These are phyloP conservation scores for Xerocomus spinulosus DNA, from an alignment of 768 basidiomycete species.

Conservation along the genomic window DNA sequence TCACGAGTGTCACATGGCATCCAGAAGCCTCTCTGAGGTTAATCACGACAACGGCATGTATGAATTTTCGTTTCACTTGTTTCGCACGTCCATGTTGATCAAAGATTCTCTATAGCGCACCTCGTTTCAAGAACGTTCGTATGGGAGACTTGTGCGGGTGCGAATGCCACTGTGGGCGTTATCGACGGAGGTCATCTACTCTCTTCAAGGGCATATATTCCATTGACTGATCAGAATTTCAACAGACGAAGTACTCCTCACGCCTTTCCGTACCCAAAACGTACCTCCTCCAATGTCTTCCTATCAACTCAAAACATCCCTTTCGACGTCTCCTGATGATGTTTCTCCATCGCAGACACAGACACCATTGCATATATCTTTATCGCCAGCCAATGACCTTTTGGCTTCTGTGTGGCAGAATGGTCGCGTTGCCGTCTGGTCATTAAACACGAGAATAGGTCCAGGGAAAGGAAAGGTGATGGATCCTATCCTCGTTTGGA, in stretches of 20 bases:
- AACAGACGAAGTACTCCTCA: slow-evolving; percentile 71
- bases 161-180: slow-evolving; percentile 78
- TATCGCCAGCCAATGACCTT: slow-evolving; percentile 53
- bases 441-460: slow-evolving; percentile 57
- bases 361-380: slow-evolving; percentile 62
- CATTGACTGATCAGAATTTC: neutral
- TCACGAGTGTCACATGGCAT: slow-evolving; percentile 82
- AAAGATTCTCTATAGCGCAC: slow-evolving; percentile 34
- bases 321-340: neutral
- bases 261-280: slow-evolving; percentile 91
- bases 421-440: slow-evolving; percentile 68
- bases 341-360: slow-evolving; percentile 2
- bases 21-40: slow-evolving; percentile 70
- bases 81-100: slow-evolving; percentile 2
- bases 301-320: slow-evolving; percentile 36
- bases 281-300: slow-evolving; percentile 98
- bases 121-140: slow-evolving; percentile 59
- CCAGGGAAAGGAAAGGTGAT: slow-evolving; percentile 56
- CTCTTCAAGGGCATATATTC: neutral
- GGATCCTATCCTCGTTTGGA: slow-evolving; percentile 45
- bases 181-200: slow-evolving; percentile 75
- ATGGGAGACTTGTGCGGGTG: slow-evolving; percentile 80
- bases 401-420: slow-evolving; percentile 66
- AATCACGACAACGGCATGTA: slow-evolving; percentile 64
- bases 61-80: slow-evolving; percentile 18